Evolutionary conservation across 768 basidiomycete genomes (phyloP).

Genomic region (Obba rivulosa): DNA sequence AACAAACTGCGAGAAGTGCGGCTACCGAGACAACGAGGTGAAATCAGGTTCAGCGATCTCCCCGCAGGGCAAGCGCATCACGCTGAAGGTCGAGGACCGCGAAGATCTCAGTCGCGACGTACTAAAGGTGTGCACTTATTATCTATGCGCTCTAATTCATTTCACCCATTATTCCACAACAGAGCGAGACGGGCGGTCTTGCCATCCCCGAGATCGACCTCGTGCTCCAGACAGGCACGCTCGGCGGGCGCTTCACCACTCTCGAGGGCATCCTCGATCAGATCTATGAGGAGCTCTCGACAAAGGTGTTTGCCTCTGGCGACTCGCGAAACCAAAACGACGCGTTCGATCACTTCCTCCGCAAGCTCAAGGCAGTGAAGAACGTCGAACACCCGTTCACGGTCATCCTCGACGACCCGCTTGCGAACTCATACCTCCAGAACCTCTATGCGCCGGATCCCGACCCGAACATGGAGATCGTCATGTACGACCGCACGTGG

Average conservation of each 20-base stretch:
- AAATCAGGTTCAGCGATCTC: conserved; percentile 93
- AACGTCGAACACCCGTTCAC: conserved; percentile 79
- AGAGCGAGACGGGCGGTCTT: conserved; percentile 93
- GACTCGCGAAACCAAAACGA: conserved; percentile 53
- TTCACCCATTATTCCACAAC: not conserved
- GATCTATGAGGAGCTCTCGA: conserved; percentile 89
- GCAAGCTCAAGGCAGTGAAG: conserved; percentile 76
- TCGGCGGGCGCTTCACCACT: conserved; percentile 97
- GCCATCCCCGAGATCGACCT: conserved; percentile 94
- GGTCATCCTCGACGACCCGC: conserved; percentile 89
- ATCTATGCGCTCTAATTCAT: not conserved
- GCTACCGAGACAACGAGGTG: conserved; percentile 96
- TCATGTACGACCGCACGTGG: conserved; percentile 77
- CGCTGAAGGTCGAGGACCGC: conserved; percentile 82
- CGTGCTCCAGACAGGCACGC: conserved; percentile 83
- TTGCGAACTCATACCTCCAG: conserved; percentile 94
- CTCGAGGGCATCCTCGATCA: conserved; percentile 93
- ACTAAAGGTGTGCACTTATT: conserved; percentile 63
- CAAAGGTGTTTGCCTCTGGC: conserved; percentile 76
- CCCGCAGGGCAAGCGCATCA: conserved; percentile 79
- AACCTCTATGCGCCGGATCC: conserved; percentile 97
- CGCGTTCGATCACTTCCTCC: conserved; percentile 74
- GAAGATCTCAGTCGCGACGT: conserved; percentile 94
- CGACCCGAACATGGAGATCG: conserved; percentile 88
- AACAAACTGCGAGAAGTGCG: conserved; percentile 92